Evolutionary conservation across 2,329 filamentous ascomycete genomes (phyloP).

Genomic region (Moelleriella libera): DNA sequence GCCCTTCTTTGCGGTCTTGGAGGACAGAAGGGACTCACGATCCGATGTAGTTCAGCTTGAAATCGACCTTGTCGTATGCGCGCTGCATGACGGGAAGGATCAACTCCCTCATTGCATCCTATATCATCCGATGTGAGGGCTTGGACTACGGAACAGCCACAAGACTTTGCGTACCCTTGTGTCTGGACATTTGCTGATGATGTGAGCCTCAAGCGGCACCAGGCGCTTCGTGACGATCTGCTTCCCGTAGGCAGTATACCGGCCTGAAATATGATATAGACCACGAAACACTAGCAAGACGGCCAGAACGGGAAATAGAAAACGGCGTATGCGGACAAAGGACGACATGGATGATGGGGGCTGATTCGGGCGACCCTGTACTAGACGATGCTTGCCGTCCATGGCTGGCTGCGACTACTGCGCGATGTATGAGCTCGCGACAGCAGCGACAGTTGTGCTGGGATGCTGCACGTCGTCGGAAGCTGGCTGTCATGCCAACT

Average conservation of each 20-base stretch:
- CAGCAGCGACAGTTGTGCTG: background rate
- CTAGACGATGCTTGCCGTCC: conserved; percentile 1
- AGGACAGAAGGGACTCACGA: conserved; percentile 31
- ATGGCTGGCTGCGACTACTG: background rate
- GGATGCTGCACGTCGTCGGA: too few species aligned
- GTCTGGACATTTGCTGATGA: conserved; percentile 96
- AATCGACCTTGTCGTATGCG: conserved; percentile 73
- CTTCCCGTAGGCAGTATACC: background rate
- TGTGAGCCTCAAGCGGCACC: conserved; percentile 82
- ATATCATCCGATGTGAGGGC: background rate
- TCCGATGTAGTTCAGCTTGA: conserved; percentile 82
- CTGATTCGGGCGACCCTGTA: background rate
- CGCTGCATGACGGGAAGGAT: conserved; percentile 78
- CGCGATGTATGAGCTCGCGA: background rate
- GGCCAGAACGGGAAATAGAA: conserved; percentile 2
- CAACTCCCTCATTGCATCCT: conserved; percentile 66
- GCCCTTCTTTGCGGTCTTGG: background rate
- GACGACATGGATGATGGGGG: conserved; percentile 1
- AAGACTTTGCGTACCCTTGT: conserved; percentile 38
- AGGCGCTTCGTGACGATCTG: conserved; percentile 9
- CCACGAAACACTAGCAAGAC: conserved; percentile 1
- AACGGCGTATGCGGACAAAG: conserved; percentile 1
- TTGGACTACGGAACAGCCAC: background rate
- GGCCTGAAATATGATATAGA: background rate
- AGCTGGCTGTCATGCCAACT: too few species aligned